Base-by-base conservation (phyloP, 2,329 filamentous ascomycete species). In the Diaporthe nobilis region DNA sequence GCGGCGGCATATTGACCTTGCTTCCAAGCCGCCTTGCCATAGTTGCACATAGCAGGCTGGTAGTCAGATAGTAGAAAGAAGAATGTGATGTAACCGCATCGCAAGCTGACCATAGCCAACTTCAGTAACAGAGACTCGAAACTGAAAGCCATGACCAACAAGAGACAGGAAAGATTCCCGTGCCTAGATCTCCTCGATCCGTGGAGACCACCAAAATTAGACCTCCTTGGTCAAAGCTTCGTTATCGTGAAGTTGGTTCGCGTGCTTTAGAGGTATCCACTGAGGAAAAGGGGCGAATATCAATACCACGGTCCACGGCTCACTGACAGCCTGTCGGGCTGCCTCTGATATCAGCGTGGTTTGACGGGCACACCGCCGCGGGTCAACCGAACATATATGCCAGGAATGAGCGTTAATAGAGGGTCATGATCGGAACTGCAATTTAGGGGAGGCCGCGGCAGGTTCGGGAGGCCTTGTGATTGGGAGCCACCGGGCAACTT, bases 201-300 rank as follows among this genome's bases (percentile, higher is more conserved):
- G 58, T 65, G 58, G 71, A 73, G 22, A 44, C 53, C 68, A 15
- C 71, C 51, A 73, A 73, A 73, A 42, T 70, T 57, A 73, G 71
- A 70, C 25, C 31, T 39, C 25, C 57, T 34, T 76, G 71, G 71
- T 58, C 74, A 76, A 44, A 73, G 74, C 74, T 76, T 73, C 37
- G n/a, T 70, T 58, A 44, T 65, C 34, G 58, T 31, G 58, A 42
- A 34, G 37, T 53, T 65, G 58, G 63, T 75, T 31, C 70, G 25
- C 22, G 39, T 72, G 58, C 68, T 49, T 15, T 17, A 28, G 42
- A 61, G 31, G 58, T 55, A 65, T 67, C 74, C 74, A 71, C 68
- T 22, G 9, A 17, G 10, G 68, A 72, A 75, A 72, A 72, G 68
- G 74, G 74, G 74, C 39, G 58, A 47, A 57, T 39, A 31, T 42